A percentile compares a stretch with the other conserved stretches of the same genome.
Conservation (phyloP, 2,329 filamentous ascomycete genomes). For the Chaetothyriales sp. region DNA sequence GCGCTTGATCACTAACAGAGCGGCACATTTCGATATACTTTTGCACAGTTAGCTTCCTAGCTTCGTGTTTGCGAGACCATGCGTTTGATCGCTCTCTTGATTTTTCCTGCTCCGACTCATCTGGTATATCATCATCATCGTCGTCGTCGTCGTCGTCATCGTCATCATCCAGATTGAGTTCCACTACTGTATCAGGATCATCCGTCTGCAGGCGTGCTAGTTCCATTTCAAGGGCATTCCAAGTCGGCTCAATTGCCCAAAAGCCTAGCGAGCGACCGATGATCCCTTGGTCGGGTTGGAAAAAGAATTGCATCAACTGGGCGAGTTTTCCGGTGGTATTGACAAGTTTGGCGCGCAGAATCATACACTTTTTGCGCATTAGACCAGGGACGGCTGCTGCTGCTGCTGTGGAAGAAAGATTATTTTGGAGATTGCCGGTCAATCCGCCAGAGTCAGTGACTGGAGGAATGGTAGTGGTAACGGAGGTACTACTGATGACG, state of each 20-base stretch:
- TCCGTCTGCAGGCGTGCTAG: not conserved
- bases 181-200: not conserved
- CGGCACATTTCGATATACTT: not conserved
- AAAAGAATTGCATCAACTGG: slow-evolving; percentile 4
- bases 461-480: no score
- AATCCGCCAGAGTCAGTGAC: no score
- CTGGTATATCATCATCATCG: no score
- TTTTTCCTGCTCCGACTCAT: no score
- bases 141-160: no score
- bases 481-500: not conserved
- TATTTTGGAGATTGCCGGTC: no score
- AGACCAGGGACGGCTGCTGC: not conserved
- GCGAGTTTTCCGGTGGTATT: not conserved
- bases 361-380: not conserved
- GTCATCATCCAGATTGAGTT: no score
- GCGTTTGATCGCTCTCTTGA: no score
- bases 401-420: not conserved
- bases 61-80: no score
- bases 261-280: slow-evolving; percentile 2
- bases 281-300: slow-evolving; percentile 5
- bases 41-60: no score
- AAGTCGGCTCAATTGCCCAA: slow-evolving; percentile 3
- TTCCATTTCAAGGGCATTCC: not conserved
- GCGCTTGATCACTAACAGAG: not conserved
- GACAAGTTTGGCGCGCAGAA: not conserved